These are phyloP conservation scores for Lyophyllum decastes DNA, from an alignment of 768 basidiomycete species.

Conservation along the genomic window DNA sequence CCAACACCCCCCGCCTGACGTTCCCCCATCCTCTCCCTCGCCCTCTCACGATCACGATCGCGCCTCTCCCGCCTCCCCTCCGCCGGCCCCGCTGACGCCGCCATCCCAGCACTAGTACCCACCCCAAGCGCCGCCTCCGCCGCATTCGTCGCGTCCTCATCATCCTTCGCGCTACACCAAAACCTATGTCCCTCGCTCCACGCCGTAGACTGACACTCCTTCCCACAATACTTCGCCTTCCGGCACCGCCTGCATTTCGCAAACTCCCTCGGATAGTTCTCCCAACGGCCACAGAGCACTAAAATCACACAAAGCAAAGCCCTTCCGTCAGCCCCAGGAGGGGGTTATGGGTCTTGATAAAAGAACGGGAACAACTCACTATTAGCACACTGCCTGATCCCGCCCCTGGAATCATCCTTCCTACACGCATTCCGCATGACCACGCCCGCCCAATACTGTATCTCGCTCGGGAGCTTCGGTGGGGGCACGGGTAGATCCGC, in stretches of 20 bases:
- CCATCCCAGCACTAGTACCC: too few relatives aligned
- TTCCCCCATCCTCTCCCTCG: slow-evolving; percentile 3
- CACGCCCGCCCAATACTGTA: slow-evolving; percentile 99
- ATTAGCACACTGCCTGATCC: slow-evolving; percentile 96
- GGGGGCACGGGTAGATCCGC: slow-evolving; percentile 68
- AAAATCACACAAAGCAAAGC: background rate
- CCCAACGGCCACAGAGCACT: slow-evolving; percentile 98
- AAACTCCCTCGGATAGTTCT: slow-evolving; percentile 89
- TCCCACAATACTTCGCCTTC: slow-evolving; percentile 98
- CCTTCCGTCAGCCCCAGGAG: background rate
- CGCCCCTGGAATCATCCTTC: slow-evolving; percentile 92
- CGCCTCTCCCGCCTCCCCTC: background rate
- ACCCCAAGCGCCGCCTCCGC: too few relatives aligned
- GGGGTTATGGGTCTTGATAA: background rate
- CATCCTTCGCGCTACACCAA: slow-evolving; percentile 78
- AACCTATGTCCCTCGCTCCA: slow-evolving; percentile 97
- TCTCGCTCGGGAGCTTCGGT: slow-evolving; percentile 80
- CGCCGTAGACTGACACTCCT: slow-evolving; percentile 94
- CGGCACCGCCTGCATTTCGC: slow-evolving; percentile 95
- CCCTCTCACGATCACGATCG: background rate
- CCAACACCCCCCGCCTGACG: background rate
- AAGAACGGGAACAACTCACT: slow-evolving; percentile 50
- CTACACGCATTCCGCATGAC: slow-evolving; percentile 99
- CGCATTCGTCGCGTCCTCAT: slow-evolving; percentile 35
- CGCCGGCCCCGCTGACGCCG: too few relatives aligned